phyloP scores from a whole-genome alignment of 495 filamentous ascomycete genomes.

The Aspergillus carlsbadensis region DNA sequence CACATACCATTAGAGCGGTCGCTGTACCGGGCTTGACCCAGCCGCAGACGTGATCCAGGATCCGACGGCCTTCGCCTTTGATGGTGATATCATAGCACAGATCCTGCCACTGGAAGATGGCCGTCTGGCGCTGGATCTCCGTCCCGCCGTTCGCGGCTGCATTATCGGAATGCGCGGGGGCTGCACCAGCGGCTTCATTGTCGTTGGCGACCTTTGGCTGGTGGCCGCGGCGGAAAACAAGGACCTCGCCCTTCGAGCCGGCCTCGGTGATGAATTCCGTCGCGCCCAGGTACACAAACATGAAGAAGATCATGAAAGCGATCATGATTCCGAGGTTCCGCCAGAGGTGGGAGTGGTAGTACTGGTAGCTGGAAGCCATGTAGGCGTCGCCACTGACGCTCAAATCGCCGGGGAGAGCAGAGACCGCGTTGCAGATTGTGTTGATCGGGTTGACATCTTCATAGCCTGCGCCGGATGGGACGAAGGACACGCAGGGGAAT shows the following conservation, averaged over 20 bases:
- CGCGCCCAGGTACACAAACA: constrained; percentile 42
- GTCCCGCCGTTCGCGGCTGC: constrained; percentile 24
- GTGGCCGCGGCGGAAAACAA: constrained; percentile 50
- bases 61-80: constrained; percentile 54
- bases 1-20: constrained; percentile 57
- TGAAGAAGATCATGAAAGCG: constrained; percentile 64
- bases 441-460: constrained; percentile 10
- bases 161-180: constrained; percentile 36
- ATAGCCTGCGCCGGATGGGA: constrained; percentile 44
- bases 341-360: constrained; percentile 61
- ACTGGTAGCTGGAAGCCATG: constrained; percentile 52
- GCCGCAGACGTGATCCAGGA: constrained; percentile 63
- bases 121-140: constrained; percentile 56
- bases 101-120: constrained; percentile 77
- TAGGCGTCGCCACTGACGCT: constrained; percentile 55
- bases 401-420: constrained; percentile 46
- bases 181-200: constrained; percentile 28
- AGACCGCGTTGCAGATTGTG: constrained; percentile 52
- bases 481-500: constrained; percentile 48
- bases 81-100: constrained; percentile 72
- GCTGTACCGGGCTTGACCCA: constrained; percentile 67
- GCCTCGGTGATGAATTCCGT: constrained; percentile 48
- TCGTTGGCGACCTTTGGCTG: constrained; percentile 27
- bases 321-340: constrained; percentile 67
- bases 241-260: constrained; percentile 51